These are phyloP conservation scores for Phytophthora tentaculata DNA, from an alignment of 352 stramenopile species.

Conservation along the genomic window DNA sequence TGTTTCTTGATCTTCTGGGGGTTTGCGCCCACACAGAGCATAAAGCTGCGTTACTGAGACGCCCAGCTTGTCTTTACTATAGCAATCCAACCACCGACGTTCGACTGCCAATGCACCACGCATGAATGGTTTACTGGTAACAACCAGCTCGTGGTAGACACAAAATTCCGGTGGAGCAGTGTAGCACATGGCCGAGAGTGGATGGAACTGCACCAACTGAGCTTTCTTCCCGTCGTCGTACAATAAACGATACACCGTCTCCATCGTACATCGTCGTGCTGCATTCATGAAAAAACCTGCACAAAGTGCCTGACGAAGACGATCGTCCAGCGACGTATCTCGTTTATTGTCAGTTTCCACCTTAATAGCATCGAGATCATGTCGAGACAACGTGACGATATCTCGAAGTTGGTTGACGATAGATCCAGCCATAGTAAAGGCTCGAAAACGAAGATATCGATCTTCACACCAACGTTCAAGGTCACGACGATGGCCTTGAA, in stretches of 20 bases:
- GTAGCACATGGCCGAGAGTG: slow-evolving; percentile 60
- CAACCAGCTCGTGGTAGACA: slow-evolving; percentile 78
- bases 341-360: not conserved
- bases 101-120: slow-evolving; percentile 60
- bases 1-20: slow-evolving; percentile 6
- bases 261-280: slow-evolving; percentile 59
- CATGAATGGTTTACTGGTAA: slow-evolving; percentile 78
- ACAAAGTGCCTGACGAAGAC: slow-evolving; percentile 53
- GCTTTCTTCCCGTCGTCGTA: slow-evolving; percentile 29
- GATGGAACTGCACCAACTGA: slow-evolving; percentile 74
- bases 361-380: slow-evolving; percentile 40
- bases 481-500: slow-evolving; percentile 19
- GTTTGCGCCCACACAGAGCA: slow-evolving; percentile 51
- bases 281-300: slow-evolving; percentile 78
- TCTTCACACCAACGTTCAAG: slow-evolving; percentile 63
- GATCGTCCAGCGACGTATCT: slow-evolving; percentile 34
- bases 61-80: slow-evolving; percentile 37
- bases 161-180: slow-evolving; percentile 56
- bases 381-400: slow-evolving; percentile 42
- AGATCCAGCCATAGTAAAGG: slow-evolving; percentile 56
- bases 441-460: slow-evolving; percentile 53
- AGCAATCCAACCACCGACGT: slow-evolving; percentile 56
- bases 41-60: slow-evolving; percentile 47
- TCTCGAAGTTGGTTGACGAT: slow-evolving; percentile 70
- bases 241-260: slow-evolving; percentile 65